These are phyloP conservation scores for Tolypocladium tropicale DNA, from an alignment of 2,329 filamentous ascomycete genomes.

Conservation along the genomic window DNA sequence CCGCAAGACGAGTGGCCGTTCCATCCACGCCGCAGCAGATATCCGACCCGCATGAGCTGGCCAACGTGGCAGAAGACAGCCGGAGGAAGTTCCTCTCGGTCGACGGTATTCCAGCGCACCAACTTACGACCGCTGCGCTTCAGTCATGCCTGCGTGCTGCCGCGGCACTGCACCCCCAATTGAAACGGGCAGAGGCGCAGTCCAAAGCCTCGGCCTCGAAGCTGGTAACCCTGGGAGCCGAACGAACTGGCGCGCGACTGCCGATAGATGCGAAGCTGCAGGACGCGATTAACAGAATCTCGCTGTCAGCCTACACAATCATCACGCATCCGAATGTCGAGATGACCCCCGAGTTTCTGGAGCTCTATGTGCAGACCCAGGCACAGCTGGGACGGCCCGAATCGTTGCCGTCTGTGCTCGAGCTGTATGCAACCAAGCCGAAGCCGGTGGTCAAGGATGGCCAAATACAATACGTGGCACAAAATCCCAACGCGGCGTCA, in stretches of 20 bases:
- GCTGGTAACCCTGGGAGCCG: slow-evolving; percentile 35
- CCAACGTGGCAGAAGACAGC: slow-evolving; percentile 30
- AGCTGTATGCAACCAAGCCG: slow-evolving; percentile 77
- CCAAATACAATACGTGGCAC: slow-evolving; percentile 47
- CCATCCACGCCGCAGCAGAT: slow-evolving; percentile 13
- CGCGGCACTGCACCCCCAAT: slow-evolving; percentile 30
- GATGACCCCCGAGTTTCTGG: slow-evolving; percentile 64
- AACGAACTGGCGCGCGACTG: slow-evolving; percentile 20
- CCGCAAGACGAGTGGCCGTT: slow-evolving; percentile 7
- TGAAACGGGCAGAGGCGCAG: slow-evolving; percentile 26
- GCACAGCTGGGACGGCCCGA: slow-evolving; percentile 61
- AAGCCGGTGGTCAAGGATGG: slow-evolving; percentile 51
- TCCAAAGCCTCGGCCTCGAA: slow-evolving; percentile 40
- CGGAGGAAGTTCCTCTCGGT: slow-evolving; percentile 32
- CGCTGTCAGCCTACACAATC: slow-evolving; percentile 55
- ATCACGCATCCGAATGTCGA: slow-evolving; percentile 67
- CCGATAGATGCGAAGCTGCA: slow-evolving; percentile 24
- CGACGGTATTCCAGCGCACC: slow-evolving; percentile 32
- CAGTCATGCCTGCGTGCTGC: slow-evolving; percentile 34
- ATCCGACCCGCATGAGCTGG: slow-evolving; percentile 29
- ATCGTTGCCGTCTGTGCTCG: slow-evolving; percentile 68
- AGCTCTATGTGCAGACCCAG: slow-evolving; percentile 68
- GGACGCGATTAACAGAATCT: slow-evolving; percentile 41
- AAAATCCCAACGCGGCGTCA: slow-evolving; percentile 57
- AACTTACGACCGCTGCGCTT: slow-evolving; percentile 32